phyloP scores from a whole-genome alignment of 441 rosid genomes.

The Raphanus hybrid region DNA sequence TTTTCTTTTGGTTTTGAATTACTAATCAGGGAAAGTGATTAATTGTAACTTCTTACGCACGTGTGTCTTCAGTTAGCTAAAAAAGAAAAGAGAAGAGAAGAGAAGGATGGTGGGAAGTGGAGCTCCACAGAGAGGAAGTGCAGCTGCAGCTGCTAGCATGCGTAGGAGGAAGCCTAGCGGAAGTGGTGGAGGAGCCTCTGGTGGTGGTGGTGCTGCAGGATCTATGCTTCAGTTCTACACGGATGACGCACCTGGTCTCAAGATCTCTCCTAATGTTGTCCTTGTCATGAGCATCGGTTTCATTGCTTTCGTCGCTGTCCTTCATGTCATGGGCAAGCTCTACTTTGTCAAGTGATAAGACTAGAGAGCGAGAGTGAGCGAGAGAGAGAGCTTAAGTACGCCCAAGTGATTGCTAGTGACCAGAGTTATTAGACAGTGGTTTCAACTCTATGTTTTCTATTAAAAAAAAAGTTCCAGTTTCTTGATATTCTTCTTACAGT shows the following conservation, averaged over 20 bases:
- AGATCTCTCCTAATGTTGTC: slow-evolving; percentile 90
- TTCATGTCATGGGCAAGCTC: slow-evolving; percentile 92
- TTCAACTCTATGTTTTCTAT: slow-evolving; percentile 11
- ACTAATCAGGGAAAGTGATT: too few species aligned
- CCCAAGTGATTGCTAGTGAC: slow-evolving; percentile 13
- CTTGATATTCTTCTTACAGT: too few species aligned
- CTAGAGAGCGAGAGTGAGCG: background rate
- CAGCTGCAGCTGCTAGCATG: slow-evolving; percentile 92
- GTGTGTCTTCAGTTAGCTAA: background rate
- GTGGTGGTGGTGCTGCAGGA: slow-evolving; percentile 81
- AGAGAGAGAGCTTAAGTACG: slow-evolving; percentile 1
- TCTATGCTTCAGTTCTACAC: slow-evolving; percentile 97
- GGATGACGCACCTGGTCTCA: slow-evolving; percentile 86
- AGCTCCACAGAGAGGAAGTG: slow-evolving; percentile 92
- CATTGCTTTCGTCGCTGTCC: slow-evolving; percentile 88
- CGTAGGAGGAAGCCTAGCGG: slow-evolving; percentile 80
- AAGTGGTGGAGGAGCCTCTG: slow-evolving; percentile 59
- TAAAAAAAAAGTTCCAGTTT: too few species aligned
- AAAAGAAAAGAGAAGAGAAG: slow-evolving; percentile 11
- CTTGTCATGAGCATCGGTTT: slow-evolving; percentile 94
- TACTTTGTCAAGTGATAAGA: slow-evolving; percentile 64
- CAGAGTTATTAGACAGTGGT: slow-evolving; percentile 30
- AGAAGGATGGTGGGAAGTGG: slow-evolving; percentile 55
- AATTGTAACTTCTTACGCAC: background rate
- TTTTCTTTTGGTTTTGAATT: too few species aligned